These are phyloP conservation scores for Populus davidiana DNA, from an alignment of 345 rosid species.

Conservation along the genomic window DNA sequence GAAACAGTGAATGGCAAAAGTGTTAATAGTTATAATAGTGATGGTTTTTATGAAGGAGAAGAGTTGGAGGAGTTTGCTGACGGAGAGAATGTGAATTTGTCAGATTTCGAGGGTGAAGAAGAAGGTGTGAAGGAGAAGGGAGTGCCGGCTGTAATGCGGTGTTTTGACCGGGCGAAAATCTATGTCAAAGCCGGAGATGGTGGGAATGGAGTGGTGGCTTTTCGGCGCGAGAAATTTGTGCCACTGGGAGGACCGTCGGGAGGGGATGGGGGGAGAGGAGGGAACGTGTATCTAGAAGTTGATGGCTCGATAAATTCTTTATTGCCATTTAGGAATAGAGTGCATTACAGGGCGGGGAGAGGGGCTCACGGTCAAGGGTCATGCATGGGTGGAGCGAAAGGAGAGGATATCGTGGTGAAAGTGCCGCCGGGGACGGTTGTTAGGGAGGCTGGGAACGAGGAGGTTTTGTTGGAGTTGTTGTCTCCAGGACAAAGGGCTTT, in stretches of 20 bases:
- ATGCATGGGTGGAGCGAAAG: slow-evolving; percentile 68
- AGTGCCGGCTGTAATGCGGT: slow-evolving; percentile 87
- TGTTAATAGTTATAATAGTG: slow-evolving; percentile 25
- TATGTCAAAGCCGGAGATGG: slow-evolving; percentile 82
- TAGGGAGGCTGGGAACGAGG: slow-evolving; percentile 66
- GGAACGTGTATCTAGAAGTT: slow-evolving; percentile 74
- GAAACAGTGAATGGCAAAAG: slow-evolving; percentile 28
- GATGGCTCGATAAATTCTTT: slow-evolving; percentile 80
- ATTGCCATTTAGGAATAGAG: slow-evolving; percentile 71
- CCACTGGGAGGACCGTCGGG: slow-evolving; percentile 95
- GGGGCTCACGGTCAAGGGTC: slow-evolving; percentile 80
- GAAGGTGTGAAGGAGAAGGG: slow-evolving; percentile 78
- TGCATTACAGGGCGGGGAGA: slow-evolving; percentile 81
- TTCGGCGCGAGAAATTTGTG: slow-evolving; percentile 79
- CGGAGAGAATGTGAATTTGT: slow-evolving; percentile 22
- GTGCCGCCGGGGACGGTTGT: slow-evolving; percentile 84
- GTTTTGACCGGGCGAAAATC: slow-evolving; percentile 83
- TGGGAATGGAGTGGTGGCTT: slow-evolving; percentile 88
- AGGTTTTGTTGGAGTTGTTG: slow-evolving; percentile 79
- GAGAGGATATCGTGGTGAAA: slow-evolving; percentile 77
- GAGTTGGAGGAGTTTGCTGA: slow-evolving; percentile 9
- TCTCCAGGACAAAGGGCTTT: slow-evolving; percentile 75
- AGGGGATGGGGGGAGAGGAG: slow-evolving; percentile 96
- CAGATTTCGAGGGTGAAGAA: slow-evolving; percentile 36
- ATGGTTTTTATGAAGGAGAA: neutral